Conservation (phyloP, 1,139 yeast species). For the Lodderomyces pseudojiufengensis region DNA sequence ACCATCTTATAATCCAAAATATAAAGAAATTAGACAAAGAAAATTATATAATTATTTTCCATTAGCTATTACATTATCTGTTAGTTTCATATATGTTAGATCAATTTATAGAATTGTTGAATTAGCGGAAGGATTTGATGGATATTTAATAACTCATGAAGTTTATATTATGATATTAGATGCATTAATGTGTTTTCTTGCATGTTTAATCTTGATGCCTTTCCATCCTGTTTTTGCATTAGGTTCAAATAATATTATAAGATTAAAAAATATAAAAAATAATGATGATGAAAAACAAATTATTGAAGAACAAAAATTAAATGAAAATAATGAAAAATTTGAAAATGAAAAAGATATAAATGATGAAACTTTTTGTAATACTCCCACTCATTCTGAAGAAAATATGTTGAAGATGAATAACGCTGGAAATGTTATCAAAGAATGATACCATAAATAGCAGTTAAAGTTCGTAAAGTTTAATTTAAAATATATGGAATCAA, state of each 20-base stretch:
- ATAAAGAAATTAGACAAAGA: slow-evolving; percentile 33
- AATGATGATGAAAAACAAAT: slow-evolving; percentile 12
- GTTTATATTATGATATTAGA: slow-evolving; percentile 70
- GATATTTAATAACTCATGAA: slow-evolving; percentile 66
- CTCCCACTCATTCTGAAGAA: no score
- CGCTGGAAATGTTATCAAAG: no score
- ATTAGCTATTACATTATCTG: slow-evolving; percentile 45
- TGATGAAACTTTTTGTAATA: slow-evolving; percentile 13
- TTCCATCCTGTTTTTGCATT: slow-evolving; percentile 59
- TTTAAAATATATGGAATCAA: no score
- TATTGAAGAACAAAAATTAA: slow-evolving; percentile 21
- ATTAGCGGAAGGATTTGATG: slow-evolving; percentile 70
- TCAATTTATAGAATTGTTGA: slow-evolving; percentile 78
- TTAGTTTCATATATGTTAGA: slow-evolving; percentile 56
- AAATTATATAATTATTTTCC: slow-evolving; percentile 44
- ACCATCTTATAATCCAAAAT: slow-evolving; percentile 32
- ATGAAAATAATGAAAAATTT: slow-evolving; percentile 21
- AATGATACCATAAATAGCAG: no score
- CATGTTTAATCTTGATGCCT: slow-evolving; percentile 41
- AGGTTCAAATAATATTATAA: slow-evolving; percentile 25
- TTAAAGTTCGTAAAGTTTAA: no score
- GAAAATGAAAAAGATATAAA: slow-evolving; percentile 25
- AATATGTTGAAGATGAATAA: no score
- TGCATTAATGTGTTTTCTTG: slow-evolving; percentile 56
- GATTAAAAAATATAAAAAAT: slow-evolving; percentile 10